Base-by-base conservation (phyloP, 2,329 filamentous ascomycete species). In the Clarireedia paspali region DNA sequence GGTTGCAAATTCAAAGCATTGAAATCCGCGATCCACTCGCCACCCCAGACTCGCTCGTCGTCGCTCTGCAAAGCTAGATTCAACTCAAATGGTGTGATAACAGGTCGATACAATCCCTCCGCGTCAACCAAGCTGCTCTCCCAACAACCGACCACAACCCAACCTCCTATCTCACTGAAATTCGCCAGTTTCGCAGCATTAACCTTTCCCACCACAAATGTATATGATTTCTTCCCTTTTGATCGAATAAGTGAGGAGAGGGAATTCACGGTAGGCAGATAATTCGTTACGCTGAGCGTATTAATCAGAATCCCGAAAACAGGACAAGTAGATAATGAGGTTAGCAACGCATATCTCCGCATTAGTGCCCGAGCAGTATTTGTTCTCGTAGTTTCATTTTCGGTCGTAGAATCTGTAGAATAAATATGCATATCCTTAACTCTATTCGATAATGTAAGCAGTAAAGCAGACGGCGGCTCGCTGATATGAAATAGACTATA, bases 81-180 rank as follows among this genome's bases (percentile, higher is more conserved):
- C 55, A 97, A 75, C 76, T 99, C 94, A 69, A 95, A 97, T 0
- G 92, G 92, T n/a, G 94, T 99, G 42, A 97, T 84, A 9, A 97
- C 85, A 0, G 91, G 91, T 64, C 84, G 82, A 79, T 86, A 97
- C 68, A 96, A 95, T 6, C 88, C 88, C 57, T 88, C 87, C 61
- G 91, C 90, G 64, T 96, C 92, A 4, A 99, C 82, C 50, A 97
- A 74, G 58, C 88, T 90, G 70, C 91, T 96, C 73, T 99, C 94
- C 94, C 94, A 99, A 72, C 94, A 99, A 2, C 94, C 92, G 9
- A 99, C 89, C 0, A 97, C 91, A 0, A 97, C 91, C 94, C 94
- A 99, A 15, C 91, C 92, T 45, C 91, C 92, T 5, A 99, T 83
- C 71, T 99, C 94, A 57, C 87, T 83, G 73, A 99, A 99, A 71